phyloP scores from a whole-genome alignment of 208 protist genomes.

The Wallacemonas sp. region DNA sequence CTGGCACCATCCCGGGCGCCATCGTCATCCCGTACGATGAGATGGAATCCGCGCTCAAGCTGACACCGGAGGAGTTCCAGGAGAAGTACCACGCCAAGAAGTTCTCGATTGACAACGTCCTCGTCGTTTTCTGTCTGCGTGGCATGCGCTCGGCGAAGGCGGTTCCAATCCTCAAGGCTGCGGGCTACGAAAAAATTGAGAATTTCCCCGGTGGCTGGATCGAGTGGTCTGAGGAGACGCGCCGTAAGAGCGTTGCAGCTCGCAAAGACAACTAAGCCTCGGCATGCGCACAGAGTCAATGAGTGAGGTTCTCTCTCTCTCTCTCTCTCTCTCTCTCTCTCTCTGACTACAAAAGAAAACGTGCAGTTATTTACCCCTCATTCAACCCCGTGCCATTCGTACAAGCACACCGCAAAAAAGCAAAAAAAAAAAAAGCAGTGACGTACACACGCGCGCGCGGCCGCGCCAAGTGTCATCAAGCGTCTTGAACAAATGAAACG shows the following conservation, averaged over 20 bases:
- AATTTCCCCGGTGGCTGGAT: constrained; percentile 20
- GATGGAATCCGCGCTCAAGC: background rate
- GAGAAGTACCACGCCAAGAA: constrained; percentile 9
- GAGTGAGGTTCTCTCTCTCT: too few species aligned
- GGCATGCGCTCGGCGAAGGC: constrained; percentile 20
- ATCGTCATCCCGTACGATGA: constrained; percentile 19
- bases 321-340: too few species aligned
- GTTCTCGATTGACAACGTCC: constrained; percentile 3
- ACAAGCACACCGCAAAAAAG: too few species aligned
- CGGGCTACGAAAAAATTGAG: constrained; percentile 6
- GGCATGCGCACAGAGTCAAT: too few species aligned
- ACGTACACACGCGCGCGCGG: too few species aligned
- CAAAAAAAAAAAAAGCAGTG: too few species aligned
- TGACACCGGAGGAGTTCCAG: constrained; percentile 5
- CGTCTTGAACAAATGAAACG: too few species aligned
- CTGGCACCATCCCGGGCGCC: constrained; percentile 15
- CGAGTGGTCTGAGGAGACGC: constrained; percentile 1
- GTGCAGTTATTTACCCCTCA: too few species aligned
- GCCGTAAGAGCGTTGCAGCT: background rate
- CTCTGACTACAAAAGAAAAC: too few species aligned
- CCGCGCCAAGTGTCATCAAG: too few species aligned
- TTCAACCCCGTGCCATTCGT: too few species aligned
- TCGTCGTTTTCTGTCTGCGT: constrained; percentile 20
- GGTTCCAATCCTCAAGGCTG: constrained; percentile 3
- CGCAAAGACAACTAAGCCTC: too few species aligned